Percentiles rank a stretch among this genome's conserved stretches.
These are phyloP conservation scores for Colletotrichum sp. DNA, from an alignment of 2,329 filamentous ascomycete species.

Conservation along the genomic window DNA sequence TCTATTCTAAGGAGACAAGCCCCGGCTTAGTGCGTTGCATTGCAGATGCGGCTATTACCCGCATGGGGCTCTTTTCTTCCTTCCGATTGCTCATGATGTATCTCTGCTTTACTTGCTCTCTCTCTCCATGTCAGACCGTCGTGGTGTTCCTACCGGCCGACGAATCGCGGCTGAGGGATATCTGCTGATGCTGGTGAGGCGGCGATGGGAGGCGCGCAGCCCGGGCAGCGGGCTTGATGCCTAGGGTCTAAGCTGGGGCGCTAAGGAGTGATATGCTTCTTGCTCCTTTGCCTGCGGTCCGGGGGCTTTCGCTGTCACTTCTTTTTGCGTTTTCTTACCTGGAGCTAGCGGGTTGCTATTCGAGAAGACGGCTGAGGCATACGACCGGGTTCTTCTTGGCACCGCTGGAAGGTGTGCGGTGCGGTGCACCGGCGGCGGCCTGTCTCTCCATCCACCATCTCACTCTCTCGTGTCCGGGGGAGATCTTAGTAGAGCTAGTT, in stretches of 20 bases:
- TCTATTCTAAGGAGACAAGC: not conserved
- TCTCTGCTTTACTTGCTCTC: not conserved
- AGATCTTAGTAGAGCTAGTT: not conserved
- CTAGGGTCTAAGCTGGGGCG: not conserved
- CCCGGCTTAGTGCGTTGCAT: slow-evolving; percentile 2
- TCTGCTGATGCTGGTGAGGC: slow-evolving; percentile 7
- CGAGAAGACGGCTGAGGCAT: not conserved
- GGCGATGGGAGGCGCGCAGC: not conserved
- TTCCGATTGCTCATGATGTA: not conserved
- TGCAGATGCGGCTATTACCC: not conserved
- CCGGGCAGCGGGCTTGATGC: not conserved
- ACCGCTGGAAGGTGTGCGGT: not conserved
- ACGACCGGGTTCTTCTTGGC: not conserved
- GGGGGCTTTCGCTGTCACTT: not conserved
- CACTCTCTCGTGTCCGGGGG: not conserved
- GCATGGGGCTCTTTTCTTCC: not conserved
- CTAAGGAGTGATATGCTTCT: not conserved
- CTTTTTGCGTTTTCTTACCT: not conserved
- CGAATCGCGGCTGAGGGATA: not conserved
- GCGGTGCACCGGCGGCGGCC: not conserved
- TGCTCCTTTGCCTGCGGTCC: not conserved
- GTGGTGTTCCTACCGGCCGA: not conserved
- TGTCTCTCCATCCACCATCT: not conserved
- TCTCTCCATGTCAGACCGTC: not conserved
- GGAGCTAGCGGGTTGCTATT: not conserved